Evolutionary conservation across 1,284 basidiomycete genomes (phyloP), one percentile per base, ranked within the genome.

Genomic region (Cutaneotrichosporon dermatis): DNA sequence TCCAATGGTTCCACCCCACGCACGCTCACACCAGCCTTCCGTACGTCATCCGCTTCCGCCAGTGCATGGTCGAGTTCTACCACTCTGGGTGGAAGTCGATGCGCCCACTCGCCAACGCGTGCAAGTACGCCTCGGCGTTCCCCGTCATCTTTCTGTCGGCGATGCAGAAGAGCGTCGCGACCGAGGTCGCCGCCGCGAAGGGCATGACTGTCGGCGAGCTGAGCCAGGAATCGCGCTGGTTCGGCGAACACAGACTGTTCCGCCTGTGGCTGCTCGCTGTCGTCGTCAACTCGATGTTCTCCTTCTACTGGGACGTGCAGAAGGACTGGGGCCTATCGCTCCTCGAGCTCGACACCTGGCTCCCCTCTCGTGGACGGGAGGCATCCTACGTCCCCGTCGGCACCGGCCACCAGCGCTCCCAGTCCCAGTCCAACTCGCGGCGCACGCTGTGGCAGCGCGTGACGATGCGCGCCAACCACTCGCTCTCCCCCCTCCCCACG

Each of bases 291-390:
- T 95, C 93, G 1, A 76, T 91, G 48, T 99, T 92, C 78, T 95
- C 92, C 6, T 98, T 96, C 77, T 99, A 92, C 90, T 99, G 96
- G 96, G 96, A 99, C 77, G 84, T 99, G 39, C 92, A 90, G 49
- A 92, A 97, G 73, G 96, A 99, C 76, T 99, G 95, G 95, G 96
- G 96, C 0, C 82, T 99, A 50, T 84, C 87, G 46, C 79, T 97
- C 35, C 80, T 97, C 59, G 83, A 83, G 55, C 75, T 76, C 13
- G 72, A 74, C 16, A 77, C 75, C 12, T 80, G 79, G 79, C n/a
- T 43, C 13, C 48, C 55, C 2, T 16, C 34, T 4, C 48, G 40
- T 4, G 13, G 45, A 4, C n/a, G 35, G 33, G n/a, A 45, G 13
- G 34, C 34, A 8, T 33, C 15, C n/a, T 13, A 49, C 35, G 15